Conservation (phyloP, 257 asterid genomes). For the Ocimum tenuiflorum region DNA sequence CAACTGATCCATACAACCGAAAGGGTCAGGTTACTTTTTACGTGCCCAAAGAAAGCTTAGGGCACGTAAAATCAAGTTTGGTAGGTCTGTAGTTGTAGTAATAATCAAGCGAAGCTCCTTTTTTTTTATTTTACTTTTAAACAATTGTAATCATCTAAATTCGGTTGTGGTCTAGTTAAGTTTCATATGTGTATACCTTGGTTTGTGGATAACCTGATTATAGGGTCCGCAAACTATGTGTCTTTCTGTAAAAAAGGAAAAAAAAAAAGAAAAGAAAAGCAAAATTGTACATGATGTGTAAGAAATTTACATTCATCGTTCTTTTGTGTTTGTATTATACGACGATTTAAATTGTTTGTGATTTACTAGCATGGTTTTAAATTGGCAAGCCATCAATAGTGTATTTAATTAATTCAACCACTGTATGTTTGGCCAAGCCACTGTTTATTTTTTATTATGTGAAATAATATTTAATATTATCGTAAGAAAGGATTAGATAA, state of each 20-base stretch:
- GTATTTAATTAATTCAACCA: no score
- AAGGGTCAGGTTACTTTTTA: neutral
- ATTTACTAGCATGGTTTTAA: no score
- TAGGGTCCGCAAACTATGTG: conserved; percentile 15
- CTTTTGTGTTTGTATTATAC: no score
- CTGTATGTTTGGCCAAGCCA: no score
- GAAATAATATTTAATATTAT: no score
- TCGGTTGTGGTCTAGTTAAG: neutral
- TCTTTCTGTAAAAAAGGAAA: no score
- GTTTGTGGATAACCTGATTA: conserved; percentile 29
- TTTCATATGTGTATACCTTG: conserved; percentile 4
- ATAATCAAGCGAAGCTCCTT: neutral
- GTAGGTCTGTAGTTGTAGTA: conserved; percentile 9
- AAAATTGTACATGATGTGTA: conserved; percentile 1
- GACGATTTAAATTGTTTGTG: no score
- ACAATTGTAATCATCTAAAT: neutral
- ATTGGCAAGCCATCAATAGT: no score
- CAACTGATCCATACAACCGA: conserved; percentile 23
- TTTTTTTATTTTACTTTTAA: neutral
- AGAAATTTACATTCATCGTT: neutral
- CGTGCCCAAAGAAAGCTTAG: conserved; percentile 31
- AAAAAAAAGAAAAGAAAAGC: neutral
- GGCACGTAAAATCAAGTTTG: conserved; percentile 17
- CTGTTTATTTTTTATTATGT: no score
- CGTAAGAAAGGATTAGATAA: no score